A percentile compares a stretch with the other conserved stretches of the same genome.
phyloP scores from a whole-genome alignment of 371 early-diverging fungal species.

The Rhizomucor miehei region DNA sequence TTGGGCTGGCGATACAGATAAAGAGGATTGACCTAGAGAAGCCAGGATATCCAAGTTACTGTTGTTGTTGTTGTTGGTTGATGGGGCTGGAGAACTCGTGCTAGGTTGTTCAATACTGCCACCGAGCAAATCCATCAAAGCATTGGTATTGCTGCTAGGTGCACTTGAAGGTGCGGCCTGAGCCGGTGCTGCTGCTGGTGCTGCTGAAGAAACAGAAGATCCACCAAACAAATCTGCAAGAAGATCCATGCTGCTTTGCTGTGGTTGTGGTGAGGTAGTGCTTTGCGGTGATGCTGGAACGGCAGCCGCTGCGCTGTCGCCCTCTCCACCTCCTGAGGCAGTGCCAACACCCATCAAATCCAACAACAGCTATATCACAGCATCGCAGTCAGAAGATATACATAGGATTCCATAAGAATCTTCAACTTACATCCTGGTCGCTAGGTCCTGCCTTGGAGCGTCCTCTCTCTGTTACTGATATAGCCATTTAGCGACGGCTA shows the following conservation, averaged over 20 bases:
- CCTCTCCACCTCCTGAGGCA: constrained; percentile 24
- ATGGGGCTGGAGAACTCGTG: too few species aligned
- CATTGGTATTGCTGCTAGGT: constrained; percentile 19
- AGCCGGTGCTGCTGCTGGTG: constrained; percentile 27
- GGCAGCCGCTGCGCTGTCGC: constrained; percentile 26
- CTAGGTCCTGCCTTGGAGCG: constrained; percentile 47
- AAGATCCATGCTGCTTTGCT: constrained; percentile 60
- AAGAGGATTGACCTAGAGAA: constrained; percentile 8
- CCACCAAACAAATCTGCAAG: constrained; percentile 83
- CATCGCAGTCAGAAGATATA: too few species aligned
- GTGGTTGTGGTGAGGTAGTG: constrained; percentile 20
- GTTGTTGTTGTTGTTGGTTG: constrained; percentile 5
- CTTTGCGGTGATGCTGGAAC: constrained; percentile 29
- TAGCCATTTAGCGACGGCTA: background rate
- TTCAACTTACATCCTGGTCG: constrained; percentile 56
- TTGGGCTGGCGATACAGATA: constrained; percentile 5
- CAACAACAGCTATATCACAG: constrained; percentile 52
- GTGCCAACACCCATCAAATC: constrained; percentile 83
- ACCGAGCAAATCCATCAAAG: constrained; percentile 35
- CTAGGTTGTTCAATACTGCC: background rate
- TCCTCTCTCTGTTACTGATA: constrained; percentile 18
- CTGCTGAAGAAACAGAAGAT: constrained; percentile 2
- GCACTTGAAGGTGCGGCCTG: constrained; percentile 30
- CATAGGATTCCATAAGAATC: too few species aligned
- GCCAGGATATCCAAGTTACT: constrained; percentile 14